phyloP scores from a whole-genome alignment of 2,329 filamentous ascomycete genomes.

The Penicillium olsonii region DNA sequence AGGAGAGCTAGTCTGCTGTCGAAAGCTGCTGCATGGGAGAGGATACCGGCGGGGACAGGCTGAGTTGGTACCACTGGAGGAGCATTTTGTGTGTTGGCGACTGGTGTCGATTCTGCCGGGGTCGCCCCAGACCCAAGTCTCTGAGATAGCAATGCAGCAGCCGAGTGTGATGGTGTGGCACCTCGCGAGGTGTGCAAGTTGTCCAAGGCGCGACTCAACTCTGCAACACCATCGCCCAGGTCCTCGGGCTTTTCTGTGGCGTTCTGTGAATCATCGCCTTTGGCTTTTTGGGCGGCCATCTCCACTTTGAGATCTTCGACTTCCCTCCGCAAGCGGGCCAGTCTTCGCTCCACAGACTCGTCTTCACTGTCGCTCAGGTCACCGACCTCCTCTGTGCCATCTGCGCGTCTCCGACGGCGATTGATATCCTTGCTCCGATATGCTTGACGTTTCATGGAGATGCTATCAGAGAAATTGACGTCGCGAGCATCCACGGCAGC shows the following conservation, averaged over 20 bases:
- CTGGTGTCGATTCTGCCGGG: conserved; percentile 4
- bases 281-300: conserved; percentile 51
- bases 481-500: conserved; percentile 73
- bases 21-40: conserved; percentile 83
- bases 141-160: conserved; percentile 38
- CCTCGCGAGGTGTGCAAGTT: conserved; percentile 53
- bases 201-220: conserved; percentile 72
- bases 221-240: conserved; percentile 60
- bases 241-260: conserved; percentile 44
- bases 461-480: conserved; percentile 87
- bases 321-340: conserved; percentile 80
- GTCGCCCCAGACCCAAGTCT: conserved; percentile 30
- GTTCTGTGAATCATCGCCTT: conserved; percentile 24
- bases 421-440: conserved; percentile 69
- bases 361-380: conserved; percentile 78
- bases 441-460: conserved; percentile 77
- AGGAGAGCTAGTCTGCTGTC: conserved; percentile 76
- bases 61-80: conserved; percentile 12
- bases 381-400: conserved; percentile 62
- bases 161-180: conserved; percentile 28
- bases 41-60: conserved; percentile 49
- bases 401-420: conserved; percentile 51
- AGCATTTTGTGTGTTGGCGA: conserved; percentile 5
- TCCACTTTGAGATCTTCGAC: conserved; percentile 70
- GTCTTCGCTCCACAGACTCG: conserved; percentile 73